phyloP scores from a whole-genome alignment of 129 eudicot species.

The Glebionis coronaria region DNA sequence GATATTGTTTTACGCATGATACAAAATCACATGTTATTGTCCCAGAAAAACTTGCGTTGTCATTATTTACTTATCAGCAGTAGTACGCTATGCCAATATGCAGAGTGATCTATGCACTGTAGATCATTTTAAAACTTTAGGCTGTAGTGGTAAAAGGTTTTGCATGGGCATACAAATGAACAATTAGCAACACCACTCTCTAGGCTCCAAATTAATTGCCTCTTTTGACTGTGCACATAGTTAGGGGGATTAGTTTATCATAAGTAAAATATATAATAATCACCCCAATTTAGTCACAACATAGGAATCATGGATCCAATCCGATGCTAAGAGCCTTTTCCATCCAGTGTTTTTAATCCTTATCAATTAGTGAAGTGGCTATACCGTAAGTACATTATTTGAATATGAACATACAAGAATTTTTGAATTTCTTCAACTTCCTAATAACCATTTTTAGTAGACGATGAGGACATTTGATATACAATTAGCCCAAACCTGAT shows the following conservation, averaged over 20 bases:
- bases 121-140: background rate
- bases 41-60: background rate
- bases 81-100: background rate
- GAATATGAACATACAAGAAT: too few species aligned
- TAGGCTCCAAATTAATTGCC: background rate
- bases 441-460: too few species aligned
- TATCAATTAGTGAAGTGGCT: too few species aligned
- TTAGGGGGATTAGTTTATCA: background rate
- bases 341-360: too few species aligned
- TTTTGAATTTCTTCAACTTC: too few species aligned
- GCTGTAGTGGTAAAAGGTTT: background rate
- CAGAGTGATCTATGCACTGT: background rate
- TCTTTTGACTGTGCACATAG: background rate
- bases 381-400: too few species aligned
- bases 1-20: background rate
- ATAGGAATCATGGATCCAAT: background rate
- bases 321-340: background rate
- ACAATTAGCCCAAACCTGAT: too few species aligned
- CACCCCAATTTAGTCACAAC: background rate
- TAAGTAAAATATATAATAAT: background rate
- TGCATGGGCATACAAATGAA: background rate
- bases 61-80: too few species aligned
- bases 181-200: background rate
- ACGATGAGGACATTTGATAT: too few species aligned
- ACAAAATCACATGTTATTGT: background rate